Percentiles rank a stretch among this genome's conserved stretches.
phyloP scores from a whole-genome alignment of 1,284 basidiomycete species.

The Heterobasidion irregulare region DNA sequence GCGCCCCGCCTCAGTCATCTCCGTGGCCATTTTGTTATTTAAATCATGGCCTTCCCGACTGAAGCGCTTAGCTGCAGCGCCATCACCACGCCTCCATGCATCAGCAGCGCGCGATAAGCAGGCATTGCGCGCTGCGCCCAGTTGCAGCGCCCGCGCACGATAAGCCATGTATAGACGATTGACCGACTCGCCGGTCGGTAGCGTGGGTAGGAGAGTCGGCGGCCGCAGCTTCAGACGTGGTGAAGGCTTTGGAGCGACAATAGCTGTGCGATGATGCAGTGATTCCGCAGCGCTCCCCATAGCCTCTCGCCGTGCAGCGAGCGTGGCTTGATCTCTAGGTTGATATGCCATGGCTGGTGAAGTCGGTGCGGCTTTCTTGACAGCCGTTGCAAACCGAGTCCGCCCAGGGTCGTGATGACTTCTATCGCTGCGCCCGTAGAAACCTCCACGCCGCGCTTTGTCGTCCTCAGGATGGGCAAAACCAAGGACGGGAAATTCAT shows the following conservation, averaged over 20 bases:
- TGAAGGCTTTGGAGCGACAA: conserved; percentile 78
- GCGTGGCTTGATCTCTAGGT: conserved; percentile 24
- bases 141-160: conserved; percentile 77
- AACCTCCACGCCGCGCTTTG: conserved; percentile 30
- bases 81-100: conserved; percentile 91
- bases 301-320: conserved; percentile 43
- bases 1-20: conserved; percentile 75
- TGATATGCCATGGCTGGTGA: conserved; percentile 14
- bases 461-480: conserved; percentile 34
- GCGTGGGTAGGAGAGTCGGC: conserved; percentile 80
- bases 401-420: conserved; percentile 65
- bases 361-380: conserved; percentile 51
- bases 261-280: conserved; percentile 54
- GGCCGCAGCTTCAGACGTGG: conserved; percentile 77
- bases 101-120: conserved; percentile 94
- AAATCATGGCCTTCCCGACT: conserved; percentile 89
- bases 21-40: conserved; percentile 81
- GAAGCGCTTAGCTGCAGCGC: conserved; percentile 90
- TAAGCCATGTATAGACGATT: conserved; percentile 84
- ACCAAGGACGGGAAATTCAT: conserved; percentile 83
- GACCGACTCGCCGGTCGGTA: conserved; percentile 75
- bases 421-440: conserved; percentile 31
- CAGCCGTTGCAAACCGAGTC: conserved; percentile 77
- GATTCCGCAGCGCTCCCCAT: conserved; percentile 51
- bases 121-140: conserved; percentile 90